Evolutionary conservation across 2,329 filamentous ascomycete species (phyloP), one percentile per base, ranked within the genome.

Genomic region (Massarina eburnea): DNA sequence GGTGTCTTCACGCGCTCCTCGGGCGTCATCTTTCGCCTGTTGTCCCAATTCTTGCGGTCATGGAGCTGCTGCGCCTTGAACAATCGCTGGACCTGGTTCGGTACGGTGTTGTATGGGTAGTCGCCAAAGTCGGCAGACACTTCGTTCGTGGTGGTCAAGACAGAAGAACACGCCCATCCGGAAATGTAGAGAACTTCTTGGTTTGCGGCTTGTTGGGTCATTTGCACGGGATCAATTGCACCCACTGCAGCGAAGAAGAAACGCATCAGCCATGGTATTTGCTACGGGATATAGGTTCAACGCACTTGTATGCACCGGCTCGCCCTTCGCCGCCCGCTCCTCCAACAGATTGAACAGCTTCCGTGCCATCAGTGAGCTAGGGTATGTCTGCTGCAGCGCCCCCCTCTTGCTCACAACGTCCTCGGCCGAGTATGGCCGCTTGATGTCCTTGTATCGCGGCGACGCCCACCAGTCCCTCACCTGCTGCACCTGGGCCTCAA

Each of bases 71-170:
- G 94, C 3, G 94, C 94, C 75, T 97, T 97, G 75, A 95, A 90
- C 41, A 99, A 76, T 54, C 94, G 84, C 75, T 99, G 91, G 3
- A 99, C 94, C 71, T 97, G 94, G 73, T 97, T 97, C 8, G 94
- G 94, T 4, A 99, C 94, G 0, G 94, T 99, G 68, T 97, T 97
- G 76, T 99, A 99, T 0, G 94, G 94, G 70, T 99, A 99, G 73
- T 99, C 94, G 62, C 94, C 94, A 74, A 97, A 96, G 70, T 99
- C 94, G 34, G 94, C 89, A 0, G 91, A 96, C 21, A 99, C 94
- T 71, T 99, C 94, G 74, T 99, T 97, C 29, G 94, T 97, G 8
- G 85, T 86, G 3, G 92, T 97, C 36, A 99, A 78, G 17, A 96
- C 83, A 0, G 91, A 92, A 0, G 92, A 97, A 74, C 94, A 97